Conservation (phyloP, 1,284 basidiomycete genomes). For the Trichosporon sp. region DNA sequence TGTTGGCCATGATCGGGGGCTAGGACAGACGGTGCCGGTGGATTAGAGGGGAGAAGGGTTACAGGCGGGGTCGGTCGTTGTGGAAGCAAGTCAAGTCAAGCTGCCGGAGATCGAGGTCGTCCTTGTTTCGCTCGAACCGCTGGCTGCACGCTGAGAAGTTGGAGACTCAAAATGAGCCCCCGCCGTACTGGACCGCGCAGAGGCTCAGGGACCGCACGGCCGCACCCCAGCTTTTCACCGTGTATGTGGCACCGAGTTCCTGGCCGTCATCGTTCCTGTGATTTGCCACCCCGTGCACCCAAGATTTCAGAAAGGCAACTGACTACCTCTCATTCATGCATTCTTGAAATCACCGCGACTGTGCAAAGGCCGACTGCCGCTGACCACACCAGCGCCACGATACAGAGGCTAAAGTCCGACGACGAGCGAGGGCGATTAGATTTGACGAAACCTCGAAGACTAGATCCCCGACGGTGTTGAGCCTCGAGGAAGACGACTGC, state of each 20-base stretch:
- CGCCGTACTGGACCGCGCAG: neutral
- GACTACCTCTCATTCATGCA: neutral
- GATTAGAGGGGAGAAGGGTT: no score
- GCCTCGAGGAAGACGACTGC: no score
- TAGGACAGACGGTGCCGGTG: neutral
- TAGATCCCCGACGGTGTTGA: no score
- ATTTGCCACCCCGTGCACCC: constrained; percentile 4
- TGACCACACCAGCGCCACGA: no score
- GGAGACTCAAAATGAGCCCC: constrained; percentile 2
- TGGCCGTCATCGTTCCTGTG: neutral
- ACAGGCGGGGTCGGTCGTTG: no score
- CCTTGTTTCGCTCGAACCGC: no score
- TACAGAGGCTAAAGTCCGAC: no score
- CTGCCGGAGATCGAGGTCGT: neutral
- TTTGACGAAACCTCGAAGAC: no score
- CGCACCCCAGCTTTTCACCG: constrained; percentile 1
- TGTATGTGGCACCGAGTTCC: constrained; percentile 2
- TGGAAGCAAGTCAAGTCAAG: neutral
- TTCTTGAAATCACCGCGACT: neutral
- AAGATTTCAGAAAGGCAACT: neutral
- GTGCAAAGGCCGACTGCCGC: neutral
- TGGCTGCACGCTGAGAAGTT: neutral
- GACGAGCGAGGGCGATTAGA: no score
- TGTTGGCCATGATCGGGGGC: constrained; percentile 14
- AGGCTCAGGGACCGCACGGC: neutral